Conservation (phyloP, 441 rosid genomes). For the Geranium incanum region DNA sequence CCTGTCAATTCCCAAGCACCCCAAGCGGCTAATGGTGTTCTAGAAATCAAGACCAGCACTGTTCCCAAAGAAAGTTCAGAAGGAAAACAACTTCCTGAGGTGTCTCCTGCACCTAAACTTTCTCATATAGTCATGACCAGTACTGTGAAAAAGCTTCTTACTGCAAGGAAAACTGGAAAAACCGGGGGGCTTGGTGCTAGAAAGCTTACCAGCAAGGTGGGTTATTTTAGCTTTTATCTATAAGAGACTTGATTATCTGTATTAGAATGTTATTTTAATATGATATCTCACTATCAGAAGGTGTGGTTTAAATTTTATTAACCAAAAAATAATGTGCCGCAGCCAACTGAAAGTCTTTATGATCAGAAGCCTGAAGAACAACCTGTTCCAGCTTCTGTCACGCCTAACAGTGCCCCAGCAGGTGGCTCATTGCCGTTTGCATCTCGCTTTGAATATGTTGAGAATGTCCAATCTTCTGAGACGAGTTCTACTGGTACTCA, state of each 20-base stretch:
- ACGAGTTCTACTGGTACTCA: conserved; percentile 18
- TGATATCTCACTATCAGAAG: neutral
- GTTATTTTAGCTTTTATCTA: neutral
- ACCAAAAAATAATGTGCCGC: neutral
- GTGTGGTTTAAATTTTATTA: neutral
- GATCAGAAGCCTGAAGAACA: conserved; percentile 29
- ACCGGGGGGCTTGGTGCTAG: conserved; percentile 26
- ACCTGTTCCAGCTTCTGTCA: conserved; percentile 18
- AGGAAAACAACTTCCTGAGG: conserved; percentile 14
- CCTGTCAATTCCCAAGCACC: conserved; percentile 18
- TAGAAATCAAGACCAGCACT: conserved; percentile 19
- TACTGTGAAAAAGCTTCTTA: conserved; percentile 23
- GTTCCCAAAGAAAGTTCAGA: conserved; percentile 17
- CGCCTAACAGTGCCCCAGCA: conserved; percentile 14
- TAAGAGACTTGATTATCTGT: too few relatives aligned
- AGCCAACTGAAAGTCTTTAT: conserved; percentile 26
- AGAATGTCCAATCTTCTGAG: conserved; percentile 21
- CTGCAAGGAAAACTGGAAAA: conserved; percentile 21
- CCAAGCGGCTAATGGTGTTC: conserved; percentile 20
- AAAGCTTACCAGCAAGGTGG: conserved; percentile 23
- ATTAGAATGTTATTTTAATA: too few relatives aligned
- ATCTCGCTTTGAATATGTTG: conserved; percentile 28
- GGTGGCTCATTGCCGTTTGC: conserved; percentile 19
- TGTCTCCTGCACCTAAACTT: conserved; percentile 18
- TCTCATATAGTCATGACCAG: conserved; percentile 11